Percentiles rank a stretch among this genome's conserved stretches.
phyloP scores from a whole-genome alignment of 345 rosid genomes.

The Psidium friedrichsthalianum region DNA sequence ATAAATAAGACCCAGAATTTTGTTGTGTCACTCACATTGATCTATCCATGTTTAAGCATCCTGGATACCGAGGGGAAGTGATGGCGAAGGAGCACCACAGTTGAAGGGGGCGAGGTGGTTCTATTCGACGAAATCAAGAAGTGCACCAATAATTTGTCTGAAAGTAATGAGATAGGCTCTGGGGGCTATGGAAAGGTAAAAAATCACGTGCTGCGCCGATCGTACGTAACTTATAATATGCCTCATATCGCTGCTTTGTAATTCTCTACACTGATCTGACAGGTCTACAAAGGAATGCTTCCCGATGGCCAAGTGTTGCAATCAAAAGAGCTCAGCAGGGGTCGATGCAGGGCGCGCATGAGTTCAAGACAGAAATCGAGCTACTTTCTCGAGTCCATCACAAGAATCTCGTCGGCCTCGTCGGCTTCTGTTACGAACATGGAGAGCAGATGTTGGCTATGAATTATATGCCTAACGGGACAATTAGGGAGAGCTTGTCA shows the following conservation, averaged over 20 bases:
- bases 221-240: background rate
- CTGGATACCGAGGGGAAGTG: constrained; percentile 78
- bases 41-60: constrained; percentile 46
- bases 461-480: constrained; percentile 88
- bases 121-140: constrained; percentile 82
- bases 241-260: background rate
- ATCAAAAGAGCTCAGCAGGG: constrained; percentile 94
- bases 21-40: background rate
- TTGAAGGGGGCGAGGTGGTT: constrained; percentile 92
- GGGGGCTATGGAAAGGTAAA: constrained; percentile 93
- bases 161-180: constrained; percentile 67
- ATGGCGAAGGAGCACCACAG: constrained; percentile 77
- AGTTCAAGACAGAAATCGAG: constrained; percentile 97
- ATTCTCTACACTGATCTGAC: background rate
- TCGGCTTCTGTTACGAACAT: constrained; percentile 89
- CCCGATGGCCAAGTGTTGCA: constrained; percentile 75
- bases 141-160: constrained; percentile 60
- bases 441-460: constrained; percentile 94
- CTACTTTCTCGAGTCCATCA: constrained; percentile 95
- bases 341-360: constrained; percentile 86
- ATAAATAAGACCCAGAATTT: background rate
- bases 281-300: constrained; percentile 85
- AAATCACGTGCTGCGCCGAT: background rate
- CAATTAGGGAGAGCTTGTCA: constrained; percentile 67
- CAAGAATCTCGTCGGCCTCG: constrained; percentile 81